A percentile compares a stretch with the other conserved stretches of the same genome.
Evolutionary conservation across 2,329 filamentous ascomycete genomes (phyloP).

Genomic region (Fusarium fujikuroi): DNA sequence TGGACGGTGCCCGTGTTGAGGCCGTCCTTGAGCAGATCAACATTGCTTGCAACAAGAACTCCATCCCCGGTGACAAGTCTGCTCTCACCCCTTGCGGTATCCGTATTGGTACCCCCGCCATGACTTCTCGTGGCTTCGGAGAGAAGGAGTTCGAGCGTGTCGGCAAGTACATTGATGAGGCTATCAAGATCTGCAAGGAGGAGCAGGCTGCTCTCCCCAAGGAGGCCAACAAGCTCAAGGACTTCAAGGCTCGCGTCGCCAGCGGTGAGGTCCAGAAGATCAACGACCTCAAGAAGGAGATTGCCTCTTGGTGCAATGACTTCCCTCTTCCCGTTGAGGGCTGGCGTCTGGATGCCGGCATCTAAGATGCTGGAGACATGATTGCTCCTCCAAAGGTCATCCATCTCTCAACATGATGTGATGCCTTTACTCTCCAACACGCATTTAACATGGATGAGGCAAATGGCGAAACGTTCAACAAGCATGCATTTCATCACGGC

Average conservation of each 20-base stretch:
- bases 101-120: constrained; percentile 95
- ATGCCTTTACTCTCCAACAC: constrained; percentile 33
- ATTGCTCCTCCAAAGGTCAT: constrained; percentile 9
- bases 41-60: constrained; percentile 99
- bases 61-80: constrained; percentile 96
- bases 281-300: constrained; percentile 87
- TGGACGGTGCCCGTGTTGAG: constrained; percentile 96
- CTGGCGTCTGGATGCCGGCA: constrained; percentile 70
- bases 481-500: constrained; percentile 48
- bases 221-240: constrained; percentile 99
- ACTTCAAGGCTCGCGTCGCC: constrained; percentile 95
- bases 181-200: constrained; percentile 90
- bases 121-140: constrained; percentile 95
- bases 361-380: constrained; percentile 54
- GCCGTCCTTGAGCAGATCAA: constrained; percentile 97
- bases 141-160: constrained; percentile 93
- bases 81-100: constrained; percentile 94
- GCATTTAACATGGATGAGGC: constrained; percentile 49
- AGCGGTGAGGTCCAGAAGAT: constrained; percentile 83
- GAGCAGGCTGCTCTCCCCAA: constrained; percentile 88
- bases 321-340: constrained; percentile 93
- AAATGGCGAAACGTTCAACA: constrained; percentile 48
- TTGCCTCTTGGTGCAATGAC: constrained; percentile 83
- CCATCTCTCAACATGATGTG: constrained; percentile 24
- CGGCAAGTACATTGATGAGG: constrained; percentile 86